phyloP scores from a whole-genome alignment of 768 basidiomycete species.

The Tricholoma hemisulphureum region DNA sequence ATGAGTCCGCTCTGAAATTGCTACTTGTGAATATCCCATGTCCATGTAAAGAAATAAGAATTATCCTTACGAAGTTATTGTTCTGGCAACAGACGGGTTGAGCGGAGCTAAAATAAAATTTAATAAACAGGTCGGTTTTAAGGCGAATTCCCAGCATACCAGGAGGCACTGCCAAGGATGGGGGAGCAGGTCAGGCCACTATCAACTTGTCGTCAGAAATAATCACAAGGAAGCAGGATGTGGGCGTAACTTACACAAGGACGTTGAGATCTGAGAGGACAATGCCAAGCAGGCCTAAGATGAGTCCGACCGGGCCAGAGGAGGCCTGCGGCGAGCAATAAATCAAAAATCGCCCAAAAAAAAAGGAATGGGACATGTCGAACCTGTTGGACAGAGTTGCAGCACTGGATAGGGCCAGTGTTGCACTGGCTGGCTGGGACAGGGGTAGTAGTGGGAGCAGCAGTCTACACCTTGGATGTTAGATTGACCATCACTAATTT shows the following conservation, averaged over 20 bases:
- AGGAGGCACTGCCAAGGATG: conserved; percentile 25
- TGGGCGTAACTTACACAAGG: conserved; percentile 24
- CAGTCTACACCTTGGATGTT: neutral
- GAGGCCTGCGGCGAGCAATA: conserved; percentile 10
- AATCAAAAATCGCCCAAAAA: neutral
- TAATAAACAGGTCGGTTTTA: neutral
- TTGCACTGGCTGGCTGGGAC: conserved; percentile 28
- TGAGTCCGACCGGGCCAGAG: conserved; percentile 13
- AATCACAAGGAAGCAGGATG: neutral
- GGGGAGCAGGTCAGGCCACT: conserved; percentile 35
- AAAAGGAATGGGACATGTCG: conserved; percentile 1
- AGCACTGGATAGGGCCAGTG: conserved; percentile 28
- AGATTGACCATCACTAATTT: neutral
- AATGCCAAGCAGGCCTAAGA: conserved; percentile 33
- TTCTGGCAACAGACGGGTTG: conserved; percentile 39
- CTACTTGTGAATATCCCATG: neutral
- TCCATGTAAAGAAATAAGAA: neutral
- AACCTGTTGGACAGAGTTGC: conserved; percentile 23
- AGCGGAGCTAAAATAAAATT: conserved; percentile 15
- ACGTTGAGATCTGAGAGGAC: conserved; percentile 22
- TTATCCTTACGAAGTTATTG: conserved; percentile 33
- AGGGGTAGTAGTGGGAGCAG: conserved; percentile 20
- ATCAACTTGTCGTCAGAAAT: neutral
- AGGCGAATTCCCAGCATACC: conserved; percentile 4
- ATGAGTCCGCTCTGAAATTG: conserved; percentile 32